Evolutionary conservation across 176 grass and related monocot genomes (phyloP).

Genomic region (Dactylis glomerata): DNA sequence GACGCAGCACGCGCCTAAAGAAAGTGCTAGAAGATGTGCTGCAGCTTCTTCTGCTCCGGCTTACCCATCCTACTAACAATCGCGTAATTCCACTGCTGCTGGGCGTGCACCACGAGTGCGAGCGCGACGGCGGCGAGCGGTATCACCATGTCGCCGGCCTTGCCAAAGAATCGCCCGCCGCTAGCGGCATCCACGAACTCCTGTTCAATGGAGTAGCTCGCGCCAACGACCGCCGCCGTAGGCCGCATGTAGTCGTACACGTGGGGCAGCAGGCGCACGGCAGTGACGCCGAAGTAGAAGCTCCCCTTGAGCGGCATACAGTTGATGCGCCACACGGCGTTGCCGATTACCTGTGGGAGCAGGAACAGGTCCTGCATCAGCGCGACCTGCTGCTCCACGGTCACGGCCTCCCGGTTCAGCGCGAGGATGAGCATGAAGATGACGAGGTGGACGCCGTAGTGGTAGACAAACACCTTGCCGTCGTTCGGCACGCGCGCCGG

Average conservation of each 20-base stretch:
- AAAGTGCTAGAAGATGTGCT: constrained; percentile 13
- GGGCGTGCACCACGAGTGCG: constrained; percentile 30
- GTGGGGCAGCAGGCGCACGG: constrained; percentile 46
- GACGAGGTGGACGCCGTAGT: background rate
- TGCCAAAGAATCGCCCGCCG: constrained; percentile 1
- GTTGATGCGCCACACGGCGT: constrained; percentile 50
- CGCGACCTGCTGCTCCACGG: constrained; percentile 48
- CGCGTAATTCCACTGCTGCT: constrained; percentile 53
- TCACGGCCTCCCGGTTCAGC: constrained; percentile 31
- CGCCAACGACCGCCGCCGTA: background rate
- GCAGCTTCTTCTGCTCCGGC: constrained; percentile 33
- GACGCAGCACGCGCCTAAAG: too few species aligned
- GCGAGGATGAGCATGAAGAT: background rate
- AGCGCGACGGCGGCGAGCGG: constrained; percentile 9
- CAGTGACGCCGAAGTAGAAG: constrained; percentile 47
- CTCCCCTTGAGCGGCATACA: constrained; percentile 37
- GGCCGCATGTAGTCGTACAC: constrained; percentile 41
- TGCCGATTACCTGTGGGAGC: constrained; percentile 60
- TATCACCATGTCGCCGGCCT: background rate
- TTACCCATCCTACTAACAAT: constrained; percentile 34
- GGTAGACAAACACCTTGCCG: background rate
- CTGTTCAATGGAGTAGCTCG: constrained; percentile 10
- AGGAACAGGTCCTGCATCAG: constrained; percentile 49
- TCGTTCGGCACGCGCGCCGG: constrained; percentile 45
- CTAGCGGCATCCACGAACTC: constrained; percentile 26